Conservation (phyloP, 192 early-diverging fungal genomes). For the Chytriomyces sp. region DNA sequence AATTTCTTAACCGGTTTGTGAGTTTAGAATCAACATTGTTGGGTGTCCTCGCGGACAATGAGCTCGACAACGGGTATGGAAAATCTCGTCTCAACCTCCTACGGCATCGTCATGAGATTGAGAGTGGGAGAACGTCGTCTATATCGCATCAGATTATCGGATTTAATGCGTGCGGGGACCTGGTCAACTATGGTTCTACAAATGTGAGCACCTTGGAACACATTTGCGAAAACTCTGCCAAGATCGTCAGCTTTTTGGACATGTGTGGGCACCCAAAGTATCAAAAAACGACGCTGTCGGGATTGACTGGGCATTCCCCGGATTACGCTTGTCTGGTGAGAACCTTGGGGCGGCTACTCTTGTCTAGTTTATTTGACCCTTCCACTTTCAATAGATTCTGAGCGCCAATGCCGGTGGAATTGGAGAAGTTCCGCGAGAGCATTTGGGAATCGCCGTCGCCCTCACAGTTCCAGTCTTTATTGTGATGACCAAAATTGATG, state of each 20-base stretch:
- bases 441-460: conserved; percentile 73
- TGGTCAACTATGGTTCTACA: conserved; percentile 79
- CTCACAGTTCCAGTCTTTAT: conserved; percentile 80
- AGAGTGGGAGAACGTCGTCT: conserved; percentile 85
- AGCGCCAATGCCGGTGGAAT: conserved; percentile 68
- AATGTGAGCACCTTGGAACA: conserved; percentile 81
- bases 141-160: conserved; percentile 86
- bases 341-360: no score
- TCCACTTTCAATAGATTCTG: conserved; percentile 53
- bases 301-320: conserved; percentile 79
- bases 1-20: background rate
- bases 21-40: conserved; percentile 76
- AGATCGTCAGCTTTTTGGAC: conserved; percentile 87
- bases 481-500: conserved; percentile 81
- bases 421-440: conserved; percentile 74
- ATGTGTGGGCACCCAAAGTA: conserved; percentile 88
- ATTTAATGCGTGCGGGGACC: conserved; percentile 69
- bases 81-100: conserved; percentile 81
- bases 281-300: conserved; percentile 83
- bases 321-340: conserved; percentile 77
- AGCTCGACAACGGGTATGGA: conserved; percentile 84
- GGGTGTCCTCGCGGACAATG: conserved; percentile 77
- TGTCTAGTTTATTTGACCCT: background rate
- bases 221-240: conserved; percentile 76
- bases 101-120: conserved; percentile 90